phyloP scores from a whole-genome alignment of 1,139 yeast genomes.

The Taiozyma sp. region DNA sequence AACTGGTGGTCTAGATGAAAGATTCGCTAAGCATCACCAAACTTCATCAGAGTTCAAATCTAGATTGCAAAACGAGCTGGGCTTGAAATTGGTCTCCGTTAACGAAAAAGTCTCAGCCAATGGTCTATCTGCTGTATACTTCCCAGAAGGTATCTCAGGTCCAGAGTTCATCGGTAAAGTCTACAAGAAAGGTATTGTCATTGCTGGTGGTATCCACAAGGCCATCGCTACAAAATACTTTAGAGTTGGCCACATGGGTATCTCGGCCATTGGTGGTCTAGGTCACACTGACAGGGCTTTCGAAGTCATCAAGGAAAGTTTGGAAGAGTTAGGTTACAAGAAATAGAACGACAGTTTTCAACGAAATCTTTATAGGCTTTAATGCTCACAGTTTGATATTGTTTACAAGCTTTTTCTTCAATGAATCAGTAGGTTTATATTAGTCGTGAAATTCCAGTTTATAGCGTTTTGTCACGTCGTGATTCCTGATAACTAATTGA shows the following conservation, averaged over 20 bases:
- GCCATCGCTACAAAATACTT: slow-evolving; percentile 78
- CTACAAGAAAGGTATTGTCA: slow-evolving; percentile 63
- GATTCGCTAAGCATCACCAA: slow-evolving; percentile 58
- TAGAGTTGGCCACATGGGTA: slow-evolving; percentile 96
- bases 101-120: slow-evolving; percentile 66
- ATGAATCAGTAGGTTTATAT: not conserved
- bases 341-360: slow-evolving; percentile 2
- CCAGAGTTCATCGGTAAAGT: slow-evolving; percentile 53
- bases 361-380: not conserved
- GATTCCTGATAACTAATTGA: slow-evolving; percentile 13
- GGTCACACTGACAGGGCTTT: slow-evolving; percentile 37
- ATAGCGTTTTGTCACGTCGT: slow-evolving; percentile 11
- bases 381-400: not conserved
- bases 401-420: not conserved
- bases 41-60: slow-evolving; percentile 65
- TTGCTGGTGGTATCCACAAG: slow-evolving; percentile 90
- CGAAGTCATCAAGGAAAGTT: slow-evolving; percentile 33
- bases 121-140: slow-evolving; percentile 83
- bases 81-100: slow-evolving; percentile 63
- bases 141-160: slow-evolving; percentile 72
- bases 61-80: slow-evolving; percentile 46
- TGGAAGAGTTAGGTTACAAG: slow-evolving; percentile 37
- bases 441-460: slow-evolving; percentile 3
- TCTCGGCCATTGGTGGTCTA: slow-evolving; percentile 38
- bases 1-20: slow-evolving; percentile 47